Percentiles rank a stretch among this genome's conserved stretches.
Evolutionary conservation across 345 rosid species (phyloP).

Genomic region (Arabidopsis arenosa): DNA sequence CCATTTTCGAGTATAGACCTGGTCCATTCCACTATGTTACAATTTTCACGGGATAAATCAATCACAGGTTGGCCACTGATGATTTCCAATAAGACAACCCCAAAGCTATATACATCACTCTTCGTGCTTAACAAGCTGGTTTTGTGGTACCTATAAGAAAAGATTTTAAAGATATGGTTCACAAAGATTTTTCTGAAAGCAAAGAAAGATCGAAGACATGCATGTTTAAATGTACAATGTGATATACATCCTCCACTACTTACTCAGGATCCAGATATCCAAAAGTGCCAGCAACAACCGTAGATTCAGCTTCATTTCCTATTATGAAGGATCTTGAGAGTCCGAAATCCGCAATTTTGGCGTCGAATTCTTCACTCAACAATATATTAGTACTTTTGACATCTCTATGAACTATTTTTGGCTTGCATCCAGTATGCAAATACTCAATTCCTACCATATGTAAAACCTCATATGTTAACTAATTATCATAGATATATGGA

Average conservation of each 20-base stretch:
- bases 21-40: slow-evolving; percentile 22
- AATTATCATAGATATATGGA: not conserved
- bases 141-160: no score
- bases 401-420: slow-evolving; percentile 50
- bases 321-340: slow-evolving; percentile 40
- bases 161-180: no score
- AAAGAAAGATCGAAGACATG: no score
- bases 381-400: slow-evolving; percentile 52
- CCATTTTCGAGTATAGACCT: not conserved
- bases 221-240: no score
- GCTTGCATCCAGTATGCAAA: slow-evolving; percentile 49
- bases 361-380: slow-evolving; percentile 41
- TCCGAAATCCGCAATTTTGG: slow-evolving; percentile 54
- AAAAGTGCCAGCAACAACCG: slow-evolving; percentile 13
- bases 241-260: not conserved
- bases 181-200: no score
- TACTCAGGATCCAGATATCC: slow-evolving; percentile 58
- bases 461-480: not conserved
- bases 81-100: slow-evolving; percentile 47
- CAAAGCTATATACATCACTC: slow-evolving; percentile 54
- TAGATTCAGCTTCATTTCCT: slow-evolving; percentile 34
- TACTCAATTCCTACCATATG: slow-evolving; percentile 37
- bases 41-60: not conserved
- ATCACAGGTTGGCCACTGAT: slow-evolving; percentile 44
- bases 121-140: no score